Conservation (phyloP, 2,329 filamentous ascomycete species). For the Penicillium sp. region DNA sequence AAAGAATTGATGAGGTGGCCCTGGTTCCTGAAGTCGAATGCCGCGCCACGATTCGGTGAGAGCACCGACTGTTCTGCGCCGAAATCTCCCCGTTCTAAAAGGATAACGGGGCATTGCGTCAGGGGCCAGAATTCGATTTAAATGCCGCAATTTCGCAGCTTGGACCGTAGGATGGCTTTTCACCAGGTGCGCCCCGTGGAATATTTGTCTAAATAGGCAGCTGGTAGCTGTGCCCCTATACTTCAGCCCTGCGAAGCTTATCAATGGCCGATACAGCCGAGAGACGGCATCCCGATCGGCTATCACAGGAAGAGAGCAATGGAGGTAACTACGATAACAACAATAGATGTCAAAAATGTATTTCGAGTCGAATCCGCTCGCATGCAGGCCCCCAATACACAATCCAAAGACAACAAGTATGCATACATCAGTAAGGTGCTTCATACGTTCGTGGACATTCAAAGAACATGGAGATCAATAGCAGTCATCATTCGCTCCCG, state of each 20-base stretch:
- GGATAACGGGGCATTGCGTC: background rate
- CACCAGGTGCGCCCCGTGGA: background rate
- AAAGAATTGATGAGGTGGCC: constrained; percentile 12
- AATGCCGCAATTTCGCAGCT: constrained; percentile 1
- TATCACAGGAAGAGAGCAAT: background rate
- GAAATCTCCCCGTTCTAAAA: constrained; percentile 6
- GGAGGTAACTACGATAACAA: background rate
- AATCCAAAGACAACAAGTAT: constrained; percentile 26
- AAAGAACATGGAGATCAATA: constrained; percentile 19
- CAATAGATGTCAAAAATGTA: background rate
- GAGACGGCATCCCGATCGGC: constrained; percentile 17
- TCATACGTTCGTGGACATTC: constrained; percentile 32
- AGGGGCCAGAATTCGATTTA: constrained; percentile 1
- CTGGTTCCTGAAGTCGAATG: constrained; percentile 2
- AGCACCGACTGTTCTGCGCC: constrained; percentile 16
- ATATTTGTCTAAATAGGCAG: background rate
- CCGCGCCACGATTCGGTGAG: constrained; percentile 23
- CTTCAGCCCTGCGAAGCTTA: constrained; percentile 14
- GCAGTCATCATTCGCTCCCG: constrained; percentile 23
- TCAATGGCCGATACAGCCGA: constrained; percentile 3
- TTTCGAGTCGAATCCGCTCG: constrained; percentile 1
- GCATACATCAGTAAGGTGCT: constrained; percentile 36
- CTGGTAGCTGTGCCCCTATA: background rate
- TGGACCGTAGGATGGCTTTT: background rate
- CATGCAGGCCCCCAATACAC: constrained; percentile 13